phyloP scores from a whole-genome alignment of 2,329 filamentous ascomycete genomes.

The Ophiostoma ulmi region DNA sequence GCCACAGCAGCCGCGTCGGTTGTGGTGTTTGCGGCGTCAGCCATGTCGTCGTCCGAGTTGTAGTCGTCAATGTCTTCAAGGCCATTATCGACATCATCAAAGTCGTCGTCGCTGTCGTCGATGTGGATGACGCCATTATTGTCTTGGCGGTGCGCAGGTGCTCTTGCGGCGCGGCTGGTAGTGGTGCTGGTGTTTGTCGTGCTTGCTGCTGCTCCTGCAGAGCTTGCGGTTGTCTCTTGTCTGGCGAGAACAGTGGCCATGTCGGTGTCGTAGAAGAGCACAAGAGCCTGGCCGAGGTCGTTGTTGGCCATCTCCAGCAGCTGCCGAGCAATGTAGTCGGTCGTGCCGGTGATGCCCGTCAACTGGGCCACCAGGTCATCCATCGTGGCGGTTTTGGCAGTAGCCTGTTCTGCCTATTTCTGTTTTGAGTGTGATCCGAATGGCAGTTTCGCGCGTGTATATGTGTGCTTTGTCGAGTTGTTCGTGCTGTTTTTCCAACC shows the following conservation, averaged over 20 bases:
- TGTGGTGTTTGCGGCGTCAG: constrained; percentile 37
- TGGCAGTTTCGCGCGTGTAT: no score
- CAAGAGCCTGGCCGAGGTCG: constrained; percentile 78
- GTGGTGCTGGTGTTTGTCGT: background rate
- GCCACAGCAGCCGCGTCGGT: constrained; percentile 37
- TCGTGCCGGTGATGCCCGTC: constrained; percentile 72
- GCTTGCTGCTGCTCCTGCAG: constrained; percentile 21
- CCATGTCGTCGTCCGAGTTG: constrained; percentile 29
- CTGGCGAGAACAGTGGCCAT: constrained; percentile 40
- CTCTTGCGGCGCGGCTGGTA: constrained; percentile 18
- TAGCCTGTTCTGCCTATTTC: background rate
- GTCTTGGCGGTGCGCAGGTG: constrained; percentile 37
- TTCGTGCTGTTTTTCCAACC: background rate
- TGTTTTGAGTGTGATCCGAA: background rate
- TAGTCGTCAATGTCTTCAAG: constrained; percentile 37
- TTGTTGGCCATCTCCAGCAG: constrained; percentile 82
- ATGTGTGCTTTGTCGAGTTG: background rate
- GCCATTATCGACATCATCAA: constrained; percentile 46
- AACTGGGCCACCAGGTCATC: constrained; percentile 70
- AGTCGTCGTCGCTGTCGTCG: constrained; percentile 64
- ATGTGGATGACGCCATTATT: constrained; percentile 63
- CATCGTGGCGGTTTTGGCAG: constrained; percentile 42
- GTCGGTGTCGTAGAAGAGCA: constrained; percentile 86
- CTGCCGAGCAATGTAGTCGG: constrained; percentile 66
- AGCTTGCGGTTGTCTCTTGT: background rate